phyloP scores from a whole-genome alignment of 2,329 filamentous ascomycete species.

The Drechslera avenae region DNA sequence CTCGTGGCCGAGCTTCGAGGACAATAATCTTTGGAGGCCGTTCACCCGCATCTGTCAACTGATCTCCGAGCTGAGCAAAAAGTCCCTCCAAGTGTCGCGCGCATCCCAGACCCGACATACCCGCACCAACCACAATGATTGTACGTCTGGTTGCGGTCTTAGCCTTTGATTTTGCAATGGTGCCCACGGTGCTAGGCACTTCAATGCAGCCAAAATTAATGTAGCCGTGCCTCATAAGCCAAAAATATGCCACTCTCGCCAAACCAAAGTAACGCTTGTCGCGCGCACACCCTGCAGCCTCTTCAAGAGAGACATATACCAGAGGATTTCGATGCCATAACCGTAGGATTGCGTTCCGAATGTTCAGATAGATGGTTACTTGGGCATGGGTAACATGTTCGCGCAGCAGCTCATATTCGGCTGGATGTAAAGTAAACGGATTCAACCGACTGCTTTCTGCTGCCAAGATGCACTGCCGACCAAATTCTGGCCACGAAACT shows the following conservation, averaged over 20 bases:
- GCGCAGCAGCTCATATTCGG: constrained; percentile 81
- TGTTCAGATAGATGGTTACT: constrained; percentile 94
- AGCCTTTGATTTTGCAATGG: constrained; percentile 44
- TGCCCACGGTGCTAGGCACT: constrained; percentile 57
- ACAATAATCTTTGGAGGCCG: constrained; percentile 75
- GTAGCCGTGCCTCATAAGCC: constrained; percentile 87
- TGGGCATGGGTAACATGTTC: constrained; percentile 84
- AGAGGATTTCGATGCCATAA: constrained; percentile 89
- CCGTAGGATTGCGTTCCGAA: constrained; percentile 89
- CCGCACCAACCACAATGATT: constrained; percentile 86
- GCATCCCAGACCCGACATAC: constrained; percentile 91
- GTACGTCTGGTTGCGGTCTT: constrained; percentile 66
- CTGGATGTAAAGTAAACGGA: constrained; percentile 82
- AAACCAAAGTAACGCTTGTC: constrained; percentile 88
- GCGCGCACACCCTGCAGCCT: constrained; percentile 88
- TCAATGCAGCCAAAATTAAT: constrained; percentile 96
- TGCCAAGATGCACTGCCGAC: constrained; percentile 86
- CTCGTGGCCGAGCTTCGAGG: constrained; percentile 82
- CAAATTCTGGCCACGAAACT: constrained; percentile 76
- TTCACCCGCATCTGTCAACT: constrained; percentile 68
- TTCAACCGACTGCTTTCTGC: constrained; percentile 89
- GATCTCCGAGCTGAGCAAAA: constrained; percentile 76
- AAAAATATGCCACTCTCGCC: constrained; percentile 87
- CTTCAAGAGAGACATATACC: constrained; percentile 77
- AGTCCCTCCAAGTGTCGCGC: constrained; percentile 89